Percentiles rank a stretch among this genome's conserved stretches.
Evolutionary conservation across 1,284 basidiomycete genomes (phyloP).

Genomic region (Moniliella sp.): DNA sequence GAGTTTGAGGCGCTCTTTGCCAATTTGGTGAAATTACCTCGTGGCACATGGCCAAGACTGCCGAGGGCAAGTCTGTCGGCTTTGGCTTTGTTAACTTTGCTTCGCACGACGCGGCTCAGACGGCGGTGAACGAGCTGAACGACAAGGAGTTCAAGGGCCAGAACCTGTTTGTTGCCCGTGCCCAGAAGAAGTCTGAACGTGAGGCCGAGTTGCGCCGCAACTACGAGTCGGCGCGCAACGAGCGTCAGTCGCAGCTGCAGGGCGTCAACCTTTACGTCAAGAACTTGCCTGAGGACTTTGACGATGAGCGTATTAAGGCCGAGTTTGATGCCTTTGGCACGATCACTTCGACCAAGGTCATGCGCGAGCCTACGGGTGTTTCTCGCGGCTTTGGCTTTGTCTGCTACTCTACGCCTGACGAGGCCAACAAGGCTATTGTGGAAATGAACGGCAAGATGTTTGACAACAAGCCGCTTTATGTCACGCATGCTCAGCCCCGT

Average conservation of each 20-base stretch:
- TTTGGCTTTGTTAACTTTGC: constrained; percentile 98
- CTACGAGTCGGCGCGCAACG: constrained; percentile 82
- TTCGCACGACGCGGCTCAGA: constrained; percentile 69
- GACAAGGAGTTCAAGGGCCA: constrained; percentile 66
- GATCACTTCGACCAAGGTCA: constrained; percentile 96
- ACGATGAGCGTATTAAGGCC: constrained; percentile 33
- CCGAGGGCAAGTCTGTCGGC: constrained; percentile 69
- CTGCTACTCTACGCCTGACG: constrained; percentile 92
- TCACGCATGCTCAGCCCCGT: constrained; percentile 91
- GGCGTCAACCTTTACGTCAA: constrained; percentile 99
- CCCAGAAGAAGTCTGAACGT: constrained; percentile 93
- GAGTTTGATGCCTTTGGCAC: constrained; percentile 89
- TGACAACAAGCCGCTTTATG: constrained; percentile 91
- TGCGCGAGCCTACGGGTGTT: constrained; percentile 58
- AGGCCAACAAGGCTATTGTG: constrained; percentile 94
- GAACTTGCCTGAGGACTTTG: constrained; percentile 43
- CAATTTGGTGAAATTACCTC: constrained; percentile 70
- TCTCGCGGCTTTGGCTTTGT: constrained; percentile 97
- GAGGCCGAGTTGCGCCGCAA: constrained; percentile 84
- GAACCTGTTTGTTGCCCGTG: constrained; percentile 84
- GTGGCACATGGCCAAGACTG: constrained; percentile 49
- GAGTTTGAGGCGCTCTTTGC: constrained; percentile 69
- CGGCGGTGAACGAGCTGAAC: constrained; percentile 72
- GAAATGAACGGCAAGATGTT: constrained; percentile 99
- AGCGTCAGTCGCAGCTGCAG: constrained; percentile 93